A percentile compares a stretch with the other conserved stretches of the same genome.
These are phyloP conservation scores for Candida odintsovae DNA, from an alignment of 805 yeast genomes.

Conservation along the genomic window DNA sequence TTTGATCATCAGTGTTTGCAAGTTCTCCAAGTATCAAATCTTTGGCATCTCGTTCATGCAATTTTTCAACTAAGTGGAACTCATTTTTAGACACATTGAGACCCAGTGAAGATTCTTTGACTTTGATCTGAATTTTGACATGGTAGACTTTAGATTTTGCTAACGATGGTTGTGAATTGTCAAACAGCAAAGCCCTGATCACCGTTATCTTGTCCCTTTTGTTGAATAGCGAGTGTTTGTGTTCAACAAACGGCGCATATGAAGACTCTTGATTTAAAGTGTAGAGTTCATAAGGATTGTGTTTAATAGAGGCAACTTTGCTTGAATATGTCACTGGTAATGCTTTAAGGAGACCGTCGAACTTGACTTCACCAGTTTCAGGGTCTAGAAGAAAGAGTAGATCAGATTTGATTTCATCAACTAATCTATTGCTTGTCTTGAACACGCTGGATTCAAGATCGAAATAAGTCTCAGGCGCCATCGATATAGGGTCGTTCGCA, in stretches of 20 bases:
- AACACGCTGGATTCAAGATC: constrained; percentile 21
- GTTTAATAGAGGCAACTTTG: constrained; percentile 13
- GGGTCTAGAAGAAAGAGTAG: constrained; percentile 25
- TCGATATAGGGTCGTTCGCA: neutral
- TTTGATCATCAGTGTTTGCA: constrained; percentile 8
- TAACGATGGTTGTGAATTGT: constrained; percentile 22
- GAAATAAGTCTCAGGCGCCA: neutral
- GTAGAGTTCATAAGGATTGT: constrained; percentile 19
- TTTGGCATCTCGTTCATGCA: constrained; percentile 23
- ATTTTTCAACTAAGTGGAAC: constrained; percentile 25
- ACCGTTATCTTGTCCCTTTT: constrained; percentile 18
- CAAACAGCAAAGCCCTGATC: constrained; percentile 25
- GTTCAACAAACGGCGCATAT: constrained; percentile 22
- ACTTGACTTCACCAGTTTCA: constrained; percentile 7
- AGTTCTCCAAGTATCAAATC: constrained; percentile 23
- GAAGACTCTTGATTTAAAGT: constrained; percentile 23
- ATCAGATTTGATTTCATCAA: constrained; percentile 56
- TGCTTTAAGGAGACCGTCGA: constrained; percentile 24
- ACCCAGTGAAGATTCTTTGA: constrained; percentile 12
- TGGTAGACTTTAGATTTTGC: constrained; percentile 25
- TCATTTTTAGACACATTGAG: constrained; percentile 24
- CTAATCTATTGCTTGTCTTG: constrained; percentile 62
- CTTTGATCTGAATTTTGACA: constrained; percentile 30
- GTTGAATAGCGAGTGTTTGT: constrained; percentile 10
- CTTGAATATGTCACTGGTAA: constrained; percentile 28